phyloP scores from a whole-genome alignment of 2,329 filamentous ascomycete genomes.

The Clarireedia paspali region DNA sequence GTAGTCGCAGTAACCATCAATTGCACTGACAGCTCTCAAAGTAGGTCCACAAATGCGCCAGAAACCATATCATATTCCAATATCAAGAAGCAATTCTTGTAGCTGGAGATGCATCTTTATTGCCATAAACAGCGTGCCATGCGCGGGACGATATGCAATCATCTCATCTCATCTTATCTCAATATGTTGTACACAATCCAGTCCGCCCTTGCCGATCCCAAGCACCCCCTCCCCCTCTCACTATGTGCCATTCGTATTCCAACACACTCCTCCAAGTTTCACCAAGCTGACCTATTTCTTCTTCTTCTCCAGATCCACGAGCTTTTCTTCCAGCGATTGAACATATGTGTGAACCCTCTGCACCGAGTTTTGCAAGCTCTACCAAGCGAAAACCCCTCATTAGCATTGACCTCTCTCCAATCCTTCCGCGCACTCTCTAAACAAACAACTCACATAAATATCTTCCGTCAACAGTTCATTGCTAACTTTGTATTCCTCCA shows the following conservation, averaged over 20 bases:
- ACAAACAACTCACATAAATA: slow-evolving; percentile 68
- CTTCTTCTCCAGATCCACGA: slow-evolving; percentile 61
- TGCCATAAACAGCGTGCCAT: neutral
- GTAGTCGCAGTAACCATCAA: too few species aligned
- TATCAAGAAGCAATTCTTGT: neutral
- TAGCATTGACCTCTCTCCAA: neutral
- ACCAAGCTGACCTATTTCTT: slow-evolving; percentile 38
- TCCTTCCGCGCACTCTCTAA: neutral
- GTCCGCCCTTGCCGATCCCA: neutral
- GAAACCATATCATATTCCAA: too few species aligned
- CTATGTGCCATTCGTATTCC: neutral
- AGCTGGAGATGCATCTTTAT: slow-evolving; percentile 1
- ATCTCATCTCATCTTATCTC: neutral
- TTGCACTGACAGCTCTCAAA: too few species aligned
- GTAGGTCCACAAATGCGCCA: too few species aligned
- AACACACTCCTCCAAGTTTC: neutral
- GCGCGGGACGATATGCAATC: neutral
- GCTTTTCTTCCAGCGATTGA: slow-evolving; percentile 71
- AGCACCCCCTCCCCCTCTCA: neutral
- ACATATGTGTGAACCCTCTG: slow-evolving; percentile 81
- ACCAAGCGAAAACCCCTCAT: slow-evolving; percentile 1
- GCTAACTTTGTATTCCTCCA: slow-evolving; percentile 87
- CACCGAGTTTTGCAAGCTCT: slow-evolving; percentile 84
- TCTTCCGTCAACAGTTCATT: slow-evolving; percentile 93
- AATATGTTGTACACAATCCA: slow-evolving; percentile 3